Conservation (phyloP, 2,329 filamentous ascomycete genomes). For the Dactylonectria macrodidyma region DNA sequence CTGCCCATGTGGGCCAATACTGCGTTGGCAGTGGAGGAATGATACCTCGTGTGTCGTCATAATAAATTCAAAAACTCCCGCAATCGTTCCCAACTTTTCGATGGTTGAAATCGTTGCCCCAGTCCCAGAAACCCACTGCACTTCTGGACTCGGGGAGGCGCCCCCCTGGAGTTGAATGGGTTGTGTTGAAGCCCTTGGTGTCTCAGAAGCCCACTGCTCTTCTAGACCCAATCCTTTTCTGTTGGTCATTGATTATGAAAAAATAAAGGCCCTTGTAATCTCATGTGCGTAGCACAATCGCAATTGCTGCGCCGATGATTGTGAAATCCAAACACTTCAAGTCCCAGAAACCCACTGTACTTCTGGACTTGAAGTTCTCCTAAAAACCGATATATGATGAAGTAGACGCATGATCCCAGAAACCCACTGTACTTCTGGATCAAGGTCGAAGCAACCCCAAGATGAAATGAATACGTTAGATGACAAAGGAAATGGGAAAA, state of each 20-base stretch:
- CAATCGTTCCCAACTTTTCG: conserved; percentile 16
- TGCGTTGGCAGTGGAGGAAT: conserved; percentile 9
- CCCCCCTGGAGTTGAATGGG: conserved; percentile 11
- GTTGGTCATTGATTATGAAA: conserved; percentile 29
- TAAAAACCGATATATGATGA: conserved; percentile 10
- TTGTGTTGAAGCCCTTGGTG: conserved; percentile 38
- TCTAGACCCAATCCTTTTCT: conserved; percentile 22
- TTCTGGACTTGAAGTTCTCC: conserved; percentile 23
- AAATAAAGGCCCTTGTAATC: conserved; percentile 16
- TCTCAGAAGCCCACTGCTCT: conserved; percentile 37
- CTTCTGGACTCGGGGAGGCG: conserved; percentile 32
- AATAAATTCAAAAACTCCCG: conserved; percentile 7
- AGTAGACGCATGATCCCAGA: conserved; percentile 33
- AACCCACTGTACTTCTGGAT: conserved; percentile 46
- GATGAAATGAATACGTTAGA: not conserved
- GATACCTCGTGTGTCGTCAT: conserved; percentile 7
- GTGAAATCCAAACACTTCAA: not conserved
- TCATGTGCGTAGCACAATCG: not conserved
- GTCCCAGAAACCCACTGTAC: conserved; percentile 35
- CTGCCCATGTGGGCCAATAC: conserved; percentile 1
- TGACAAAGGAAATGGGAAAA: not conserved
- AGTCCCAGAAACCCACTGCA: conserved; percentile 47
- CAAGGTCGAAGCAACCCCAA: conserved; percentile 6
- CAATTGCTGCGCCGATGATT: not conserved
- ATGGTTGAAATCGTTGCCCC: conserved; percentile 27